A percentile compares a stretch with the other conserved stretches of the same genome.
phyloP scores from a whole-genome alignment of 495 filamentous ascomycete genomes.

The Aspergillus nanangensis region DNA sequence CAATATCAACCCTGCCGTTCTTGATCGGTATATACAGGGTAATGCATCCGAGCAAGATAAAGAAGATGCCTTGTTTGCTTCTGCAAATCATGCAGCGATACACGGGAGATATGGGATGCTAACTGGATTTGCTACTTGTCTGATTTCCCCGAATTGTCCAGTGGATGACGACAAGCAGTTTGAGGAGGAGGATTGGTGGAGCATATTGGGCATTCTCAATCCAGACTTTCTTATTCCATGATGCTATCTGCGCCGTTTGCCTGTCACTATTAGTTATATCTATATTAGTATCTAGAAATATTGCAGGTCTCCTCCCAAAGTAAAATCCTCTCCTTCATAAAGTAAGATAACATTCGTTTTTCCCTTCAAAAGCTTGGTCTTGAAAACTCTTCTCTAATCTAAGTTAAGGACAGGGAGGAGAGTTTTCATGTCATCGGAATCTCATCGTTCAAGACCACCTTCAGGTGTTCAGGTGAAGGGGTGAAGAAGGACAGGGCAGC shows the following conservation, averaged over 20 bases:
- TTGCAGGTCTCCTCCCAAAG: too few species aligned
- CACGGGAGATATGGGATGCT: slow-evolving; percentile 3
- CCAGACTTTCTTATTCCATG: not conserved
- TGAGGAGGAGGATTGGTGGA: slow-evolving; percentile 4
- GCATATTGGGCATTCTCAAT: slow-evolving; percentile 3
- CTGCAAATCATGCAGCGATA: not conserved
- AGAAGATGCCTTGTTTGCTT: slow-evolving; percentile 2
- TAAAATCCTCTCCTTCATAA: too few species aligned
- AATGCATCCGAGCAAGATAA: not conserved
- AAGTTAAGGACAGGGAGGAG: too few species aligned
- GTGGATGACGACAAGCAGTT: slow-evolving; percentile 4
- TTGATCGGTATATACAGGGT: slow-evolving; percentile 3
- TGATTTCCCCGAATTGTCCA: slow-evolving; percentile 1
- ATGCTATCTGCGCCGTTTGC: not conserved
- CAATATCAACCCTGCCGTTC: slow-evolving; percentile 3
- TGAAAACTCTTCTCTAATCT: too few species aligned
- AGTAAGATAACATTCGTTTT: too few species aligned
- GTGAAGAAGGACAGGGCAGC: too few species aligned
- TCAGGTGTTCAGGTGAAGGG: too few species aligned
- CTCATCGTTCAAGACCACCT: too few species aligned
- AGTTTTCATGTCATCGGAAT: too few species aligned
- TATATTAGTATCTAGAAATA: not conserved
- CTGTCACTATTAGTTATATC: not conserved
- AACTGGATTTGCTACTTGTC: not conserved
- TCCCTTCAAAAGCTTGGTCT: too few species aligned